These are phyloP conservation scores for Claviceps lovelessii DNA, from an alignment of 2,329 filamentous ascomycete genomes.

Conservation along the genomic window DNA sequence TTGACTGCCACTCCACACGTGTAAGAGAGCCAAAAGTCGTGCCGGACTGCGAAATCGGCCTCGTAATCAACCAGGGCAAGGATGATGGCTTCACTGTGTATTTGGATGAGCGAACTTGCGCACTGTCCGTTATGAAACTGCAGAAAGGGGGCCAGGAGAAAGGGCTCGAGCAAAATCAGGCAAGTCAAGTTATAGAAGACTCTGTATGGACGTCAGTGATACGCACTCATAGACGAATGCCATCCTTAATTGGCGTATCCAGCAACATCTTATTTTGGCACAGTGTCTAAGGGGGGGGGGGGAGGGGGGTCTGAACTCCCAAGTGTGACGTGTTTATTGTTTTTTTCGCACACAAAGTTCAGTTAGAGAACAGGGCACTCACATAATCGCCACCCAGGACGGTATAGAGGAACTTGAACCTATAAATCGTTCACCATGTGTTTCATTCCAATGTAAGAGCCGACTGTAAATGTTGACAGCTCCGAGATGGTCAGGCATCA, in stretches of 20 bases:
- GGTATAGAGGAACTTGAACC: conserved; percentile 3
- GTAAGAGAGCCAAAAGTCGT: conserved; percentile 11
- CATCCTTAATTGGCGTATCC: too few species aligned
- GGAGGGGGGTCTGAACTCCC: too few species aligned
- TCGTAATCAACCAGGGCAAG: conserved; percentile 13
- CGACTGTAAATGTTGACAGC: conserved; percentile 2
- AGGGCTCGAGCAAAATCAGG: conserved; percentile 5
- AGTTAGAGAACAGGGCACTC: neutral
- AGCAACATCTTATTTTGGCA: neutral
- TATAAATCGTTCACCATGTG: neutral
- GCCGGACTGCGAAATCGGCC: conserved; percentile 10
- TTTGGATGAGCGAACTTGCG: neutral
- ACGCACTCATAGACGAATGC: neutral
- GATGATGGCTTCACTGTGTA: conserved; percentile 9
- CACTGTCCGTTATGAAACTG: neutral
- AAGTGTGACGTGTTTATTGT: too few species aligned
- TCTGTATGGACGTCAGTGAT: neutral
- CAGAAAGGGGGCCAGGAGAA: neutral
- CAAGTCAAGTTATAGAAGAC: conserved; percentile 5
- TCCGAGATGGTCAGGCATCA: conserved; percentile 2
- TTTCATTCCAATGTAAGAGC: neutral
- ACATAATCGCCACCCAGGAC: conserved; percentile 4
- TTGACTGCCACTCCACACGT: conserved; percentile 4
- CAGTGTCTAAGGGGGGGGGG: too few species aligned
- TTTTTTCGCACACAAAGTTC: too few species aligned